Base-by-base conservation (phyloP, 768 basidiomycete genomes). In the Pholiota molesta region DNA sequence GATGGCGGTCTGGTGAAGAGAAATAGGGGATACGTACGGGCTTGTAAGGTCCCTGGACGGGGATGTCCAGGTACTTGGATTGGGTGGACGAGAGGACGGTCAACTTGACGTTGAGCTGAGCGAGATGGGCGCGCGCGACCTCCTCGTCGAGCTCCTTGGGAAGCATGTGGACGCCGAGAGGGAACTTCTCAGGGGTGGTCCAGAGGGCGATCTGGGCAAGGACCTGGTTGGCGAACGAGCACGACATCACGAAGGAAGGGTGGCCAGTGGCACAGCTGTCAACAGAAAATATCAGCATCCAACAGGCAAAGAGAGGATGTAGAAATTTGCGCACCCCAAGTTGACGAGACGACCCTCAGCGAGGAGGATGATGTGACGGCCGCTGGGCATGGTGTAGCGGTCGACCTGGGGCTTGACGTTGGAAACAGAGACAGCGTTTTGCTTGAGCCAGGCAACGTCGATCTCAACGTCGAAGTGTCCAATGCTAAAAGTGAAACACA, bases 351-450 rank as follows among this genome's bases (percentile, higher is more conserved):
- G 97, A 62, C 97, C 97, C 73, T 99, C 95, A 39, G 97, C 97
- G 64, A 99, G 92, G 55, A 99, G 89, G 78, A 99, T 91, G 79
- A 99, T 80, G 83, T 99, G 97, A 62, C 95, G 92, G 60, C 96
- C 97, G 59, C 81, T 87, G 58, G 88, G 69, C 92, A 95, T 95
- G 71, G 94, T 97, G 85, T 80, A 99, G 65, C 97, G 92, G 79
- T 99, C 97, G 53, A 99, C 97, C 80, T 99, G 97, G 67, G 97
- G 97, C 83, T 99, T 99, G 80, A 99, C 83, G 81, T 99, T 98
- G 72, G 89, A 83, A 63, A 77, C 85, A 49, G 86, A 82, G 72
- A 83, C 87, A 61, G 97, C 95, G 74, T 95, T 95, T 61, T 85
- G 82, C 87, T 99, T 99, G 75, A 99, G 82, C 97, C 97, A 99